Percentiles rank a stretch among this genome's conserved stretches.
phyloP scores from a whole-genome alignment of 2,329 filamentous ascomycete genomes.

The Rhynchosporium agropyri region DNA sequence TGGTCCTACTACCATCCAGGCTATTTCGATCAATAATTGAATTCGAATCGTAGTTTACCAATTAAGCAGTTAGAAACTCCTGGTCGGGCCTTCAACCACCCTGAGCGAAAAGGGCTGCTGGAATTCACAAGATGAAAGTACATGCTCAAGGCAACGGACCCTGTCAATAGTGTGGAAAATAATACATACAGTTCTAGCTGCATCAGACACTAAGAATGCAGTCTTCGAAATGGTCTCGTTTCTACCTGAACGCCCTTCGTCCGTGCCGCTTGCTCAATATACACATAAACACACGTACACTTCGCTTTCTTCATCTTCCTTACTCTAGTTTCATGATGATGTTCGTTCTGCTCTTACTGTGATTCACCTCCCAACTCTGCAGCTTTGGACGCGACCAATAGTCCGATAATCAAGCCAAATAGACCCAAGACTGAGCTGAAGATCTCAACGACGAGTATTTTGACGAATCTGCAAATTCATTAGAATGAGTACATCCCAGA shows the following conservation, averaged over 20 bases:
- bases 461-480: conserved; percentile 74
- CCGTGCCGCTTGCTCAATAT: conserved; percentile 18
- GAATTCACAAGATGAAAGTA: not conserved
- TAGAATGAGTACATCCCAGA: conserved; percentile 18
- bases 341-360: conserved; percentile 27
- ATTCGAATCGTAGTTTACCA: not conserved
- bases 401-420: conserved; percentile 92
- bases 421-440: conserved; percentile 97
- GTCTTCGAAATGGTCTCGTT: conserved; percentile 13
- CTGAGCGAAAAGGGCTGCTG: not conserved
- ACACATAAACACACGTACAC: conserved; percentile 24
- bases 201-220: conserved; percentile 19
- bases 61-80: too few species aligned
- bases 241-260: conserved; percentile 26
- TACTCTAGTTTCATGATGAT: conserved; percentile 3
- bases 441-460: conserved; percentile 98
- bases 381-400: conserved; percentile 85
- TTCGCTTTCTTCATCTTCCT: conserved; percentile 23
- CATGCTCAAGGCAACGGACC: conserved; percentile 12
- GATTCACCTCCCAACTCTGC: conserved; percentile 59
- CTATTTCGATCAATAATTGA: too few species aligned
- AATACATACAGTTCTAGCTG: conserved; percentile 36
- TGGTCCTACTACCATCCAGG: too few species aligned
- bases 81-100: not conserved
- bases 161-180: conserved; percentile 28